Evolutionary conservation across 2,329 filamentous ascomycete species (phyloP).

Genomic region (Bertia moriformis): DNA sequence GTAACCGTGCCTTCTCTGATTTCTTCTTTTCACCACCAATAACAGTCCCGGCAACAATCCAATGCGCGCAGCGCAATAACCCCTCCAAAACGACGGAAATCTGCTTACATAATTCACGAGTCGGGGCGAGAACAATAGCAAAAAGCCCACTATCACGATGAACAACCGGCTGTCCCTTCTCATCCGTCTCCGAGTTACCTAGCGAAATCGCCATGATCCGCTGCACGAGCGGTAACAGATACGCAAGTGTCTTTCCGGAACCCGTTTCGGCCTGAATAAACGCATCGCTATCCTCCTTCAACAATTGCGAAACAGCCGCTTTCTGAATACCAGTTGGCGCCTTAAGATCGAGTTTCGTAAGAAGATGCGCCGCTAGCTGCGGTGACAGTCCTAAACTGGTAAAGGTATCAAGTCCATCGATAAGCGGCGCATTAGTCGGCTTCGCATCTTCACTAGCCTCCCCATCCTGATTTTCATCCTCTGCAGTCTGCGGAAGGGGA

Average conservation of each 20-base stretch:
- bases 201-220: slow-evolving; percentile 59
- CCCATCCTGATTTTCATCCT: slow-evolving; percentile 24
- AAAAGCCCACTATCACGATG: slow-evolving; percentile 81
- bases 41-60: slow-evolving; percentile 82
- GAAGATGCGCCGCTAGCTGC: slow-evolving; percentile 64
- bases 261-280: slow-evolving; percentile 96
- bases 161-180: slow-evolving; percentile 27
- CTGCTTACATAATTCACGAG: slow-evolving; percentile 85
- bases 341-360: slow-evolving; percentile 70
- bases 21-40: slow-evolving; percentile 57
- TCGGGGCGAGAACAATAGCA: slow-evolving; percentile 85
- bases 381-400: slow-evolving; percentile 71
- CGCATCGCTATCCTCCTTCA: slow-evolving; percentile 71
- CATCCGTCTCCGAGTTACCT: slow-evolving; percentile 15
- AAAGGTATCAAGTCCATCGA: slow-evolving; percentile 73
- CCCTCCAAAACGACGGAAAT: slow-evolving; percentile 77
- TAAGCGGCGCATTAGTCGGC: slow-evolving; percentile 81
- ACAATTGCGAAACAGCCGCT: slow-evolving; percentile 66
- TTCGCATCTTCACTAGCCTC: slow-evolving; percentile 43
- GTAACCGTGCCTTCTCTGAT: slow-evolving; percentile 78
- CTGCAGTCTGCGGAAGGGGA: slow-evolving; percentile 52
- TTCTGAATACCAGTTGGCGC: slow-evolving; percentile 91
- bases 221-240: slow-evolving; percentile 82
- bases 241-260: slow-evolving; percentile 94
- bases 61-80: slow-evolving; percentile 75